Evolutionary conservation across 805 yeast species (phyloP).

Genomic region (Ogataea naganishii): DNA sequence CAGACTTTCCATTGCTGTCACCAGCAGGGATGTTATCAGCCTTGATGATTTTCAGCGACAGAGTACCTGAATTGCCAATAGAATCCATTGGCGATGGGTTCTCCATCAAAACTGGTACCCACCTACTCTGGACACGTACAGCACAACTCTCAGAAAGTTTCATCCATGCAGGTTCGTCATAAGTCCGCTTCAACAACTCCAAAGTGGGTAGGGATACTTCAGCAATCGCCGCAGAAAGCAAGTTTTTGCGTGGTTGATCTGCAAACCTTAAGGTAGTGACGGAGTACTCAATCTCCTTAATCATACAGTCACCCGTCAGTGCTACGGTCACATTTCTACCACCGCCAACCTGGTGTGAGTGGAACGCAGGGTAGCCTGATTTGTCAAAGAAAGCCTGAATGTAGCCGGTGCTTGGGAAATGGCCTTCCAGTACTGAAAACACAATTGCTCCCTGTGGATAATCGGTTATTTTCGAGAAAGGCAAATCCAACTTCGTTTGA

Average conservation of each 20-base stretch:
- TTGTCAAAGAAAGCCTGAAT: constrained; percentile 76
- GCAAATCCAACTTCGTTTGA: constrained; percentile 38
- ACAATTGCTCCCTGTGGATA: constrained; percentile 73
- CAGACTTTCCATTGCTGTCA: constrained; percentile 90
- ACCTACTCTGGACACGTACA: constrained; percentile 52
- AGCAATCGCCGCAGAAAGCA: constrained; percentile 48
- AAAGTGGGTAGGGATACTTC: constrained; percentile 59
- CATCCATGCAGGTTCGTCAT: constrained; percentile 48
- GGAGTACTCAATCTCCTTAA: constrained; percentile 76
- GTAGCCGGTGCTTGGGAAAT: constrained; percentile 46
- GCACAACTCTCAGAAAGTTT: constrained; percentile 44
- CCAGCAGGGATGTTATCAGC: constrained; percentile 73
- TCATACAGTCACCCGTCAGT: constrained; percentile 59
- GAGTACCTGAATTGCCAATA: constrained; percentile 63
- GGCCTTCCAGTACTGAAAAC: constrained; percentile 54
- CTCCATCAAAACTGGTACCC: constrained; percentile 64
- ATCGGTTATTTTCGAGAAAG: constrained; percentile 47
- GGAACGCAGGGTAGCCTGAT: constrained; percentile 55
- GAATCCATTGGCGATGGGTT: constrained; percentile 68
- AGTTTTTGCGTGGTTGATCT: no score
- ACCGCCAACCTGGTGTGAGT: constrained; percentile 41
- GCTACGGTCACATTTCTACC: constrained; percentile 27
- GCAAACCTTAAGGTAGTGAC: constrained; percentile 52
- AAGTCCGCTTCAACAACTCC: constrained; percentile 58
- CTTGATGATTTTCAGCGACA: constrained; percentile 49